Conservation (phyloP, 345 rosid species). For the Schrenkiella parvula region DNA sequence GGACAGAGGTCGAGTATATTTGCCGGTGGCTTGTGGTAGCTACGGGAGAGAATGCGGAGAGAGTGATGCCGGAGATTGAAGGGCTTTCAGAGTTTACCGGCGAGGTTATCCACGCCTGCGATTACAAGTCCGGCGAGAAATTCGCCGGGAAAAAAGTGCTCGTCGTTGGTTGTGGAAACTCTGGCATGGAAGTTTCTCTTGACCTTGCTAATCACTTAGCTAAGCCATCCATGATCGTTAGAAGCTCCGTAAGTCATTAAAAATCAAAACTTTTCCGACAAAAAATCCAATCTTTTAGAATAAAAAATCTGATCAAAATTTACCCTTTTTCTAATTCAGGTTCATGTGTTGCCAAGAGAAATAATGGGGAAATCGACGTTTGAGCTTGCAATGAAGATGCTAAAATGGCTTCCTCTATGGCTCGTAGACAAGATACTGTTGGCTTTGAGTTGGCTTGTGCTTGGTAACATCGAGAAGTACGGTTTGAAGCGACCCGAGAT, state of each 20-base stretch:
- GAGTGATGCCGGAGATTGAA: slow-evolving; percentile 63
- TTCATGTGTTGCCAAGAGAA: slow-evolving; percentile 68
- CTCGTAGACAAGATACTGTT: slow-evolving; percentile 63
- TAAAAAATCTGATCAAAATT: neutral
- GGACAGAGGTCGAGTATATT: slow-evolving; percentile 68
- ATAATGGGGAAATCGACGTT: slow-evolving; percentile 60
- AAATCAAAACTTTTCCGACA: neutral
- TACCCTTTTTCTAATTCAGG: slow-evolving; percentile 33
- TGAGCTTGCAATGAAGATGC: slow-evolving; percentile 47
- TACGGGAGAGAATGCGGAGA: slow-evolving; percentile 91
- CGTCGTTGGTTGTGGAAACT: slow-evolving; percentile 93
- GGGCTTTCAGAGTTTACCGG: slow-evolving; percentile 68
- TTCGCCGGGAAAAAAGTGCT: slow-evolving; percentile 62
- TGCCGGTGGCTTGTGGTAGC: slow-evolving; percentile 97
- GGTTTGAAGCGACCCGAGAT: slow-evolving; percentile 63
- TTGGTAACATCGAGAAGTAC: slow-evolving; percentile 51
- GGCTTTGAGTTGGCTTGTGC: slow-evolving; percentile 47
- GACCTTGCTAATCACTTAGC: slow-evolving; percentile 77
- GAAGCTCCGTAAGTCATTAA: slow-evolving; percentile 70
- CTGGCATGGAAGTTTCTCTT: slow-evolving; percentile 95
- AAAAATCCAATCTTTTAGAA: neutral
- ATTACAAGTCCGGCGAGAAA: slow-evolving; percentile 77
- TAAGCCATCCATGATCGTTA: slow-evolving; percentile 69
- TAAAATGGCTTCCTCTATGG: slow-evolving; percentile 77
- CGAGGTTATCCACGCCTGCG: slow-evolving; percentile 64